A percentile compares a stretch with the other conserved stretches of the same genome.
These are phyloP conservation scores for Cercospora berteroae DNA, from an alignment of 2,329 filamentous ascomycete species.

Conservation along the genomic window DNA sequence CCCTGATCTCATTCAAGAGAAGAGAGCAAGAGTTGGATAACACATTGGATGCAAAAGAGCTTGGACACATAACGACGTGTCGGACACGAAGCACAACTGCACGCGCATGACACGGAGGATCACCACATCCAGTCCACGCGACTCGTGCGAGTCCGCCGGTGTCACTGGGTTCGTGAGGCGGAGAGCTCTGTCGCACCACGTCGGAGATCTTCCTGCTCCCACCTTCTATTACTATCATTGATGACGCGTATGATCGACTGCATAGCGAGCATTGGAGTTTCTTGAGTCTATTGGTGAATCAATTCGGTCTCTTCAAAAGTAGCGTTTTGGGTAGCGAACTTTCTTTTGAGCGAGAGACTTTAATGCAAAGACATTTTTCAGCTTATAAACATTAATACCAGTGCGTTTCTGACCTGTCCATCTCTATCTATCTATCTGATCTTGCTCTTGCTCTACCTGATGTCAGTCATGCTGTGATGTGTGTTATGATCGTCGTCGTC, in stretches of 20 bases:
- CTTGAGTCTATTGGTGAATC: background rate
- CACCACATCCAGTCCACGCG: background rate
- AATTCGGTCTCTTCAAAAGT: background rate
- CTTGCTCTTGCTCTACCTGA: background rate
- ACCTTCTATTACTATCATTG: background rate
- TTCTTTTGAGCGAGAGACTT: background rate
- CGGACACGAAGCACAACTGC: background rate
- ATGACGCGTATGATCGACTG: background rate
- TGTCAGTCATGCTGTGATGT: background rate
- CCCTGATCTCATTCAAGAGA: background rate
- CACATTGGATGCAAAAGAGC: background rate
- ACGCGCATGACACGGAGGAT: background rate
- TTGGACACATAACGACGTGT: background rate
- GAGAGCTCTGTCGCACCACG: background rate
- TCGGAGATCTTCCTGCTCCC: background rate
- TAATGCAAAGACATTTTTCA: background rate
- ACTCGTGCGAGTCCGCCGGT: background rate
- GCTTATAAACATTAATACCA: background rate
- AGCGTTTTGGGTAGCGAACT: background rate
- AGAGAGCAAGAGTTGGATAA: background rate
- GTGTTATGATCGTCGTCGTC: background rate
- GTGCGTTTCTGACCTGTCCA: background rate
- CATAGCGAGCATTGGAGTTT: slow-evolving; percentile 4
- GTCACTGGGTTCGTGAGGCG: background rate
- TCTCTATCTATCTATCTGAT: background rate